Conservation (phyloP, 1,284 basidiomycete genomes). For the Xerocomus amazonicus region DNA sequence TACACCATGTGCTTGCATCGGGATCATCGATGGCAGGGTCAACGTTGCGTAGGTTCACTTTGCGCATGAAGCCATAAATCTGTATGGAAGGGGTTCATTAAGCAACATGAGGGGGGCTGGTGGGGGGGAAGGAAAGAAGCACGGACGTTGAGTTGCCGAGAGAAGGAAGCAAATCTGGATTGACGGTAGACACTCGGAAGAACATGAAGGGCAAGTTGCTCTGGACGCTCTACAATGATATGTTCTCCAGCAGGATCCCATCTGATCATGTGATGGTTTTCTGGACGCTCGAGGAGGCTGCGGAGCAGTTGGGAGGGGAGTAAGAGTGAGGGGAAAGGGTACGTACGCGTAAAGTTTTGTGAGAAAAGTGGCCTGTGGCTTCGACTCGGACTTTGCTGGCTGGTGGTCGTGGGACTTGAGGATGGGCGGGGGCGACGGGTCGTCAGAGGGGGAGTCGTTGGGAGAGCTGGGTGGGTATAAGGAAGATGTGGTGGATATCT, state of each 20-base stretch:
- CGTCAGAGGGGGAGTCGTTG: slow-evolving; percentile 44
- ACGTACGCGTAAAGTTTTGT: slow-evolving; percentile 89
- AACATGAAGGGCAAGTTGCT: slow-evolving; percentile 85
- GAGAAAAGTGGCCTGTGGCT: slow-evolving; percentile 86
- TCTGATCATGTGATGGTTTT: slow-evolving; percentile 89
- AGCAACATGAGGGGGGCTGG: slow-evolving; percentile 17
- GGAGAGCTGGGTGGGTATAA: slow-evolving; percentile 44
- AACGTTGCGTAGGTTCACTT: slow-evolving; percentile 87
- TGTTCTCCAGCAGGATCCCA: slow-evolving; percentile 88
- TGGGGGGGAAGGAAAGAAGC: slow-evolving; percentile 22
- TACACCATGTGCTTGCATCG: slow-evolving; percentile 92
- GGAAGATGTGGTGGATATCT: slow-evolving; percentile 33
- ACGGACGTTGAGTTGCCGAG: slow-evolving; percentile 87
- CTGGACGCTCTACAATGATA: slow-evolving; percentile 88
- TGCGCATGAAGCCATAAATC: slow-evolving; percentile 96
- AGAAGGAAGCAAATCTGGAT: slow-evolving; percentile 91
- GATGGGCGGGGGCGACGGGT: slow-evolving; percentile 48
- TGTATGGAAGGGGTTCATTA: slow-evolving; percentile 34
- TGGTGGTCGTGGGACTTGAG: slow-evolving; percentile 44
- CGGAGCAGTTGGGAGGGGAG: slow-evolving; percentile 17
- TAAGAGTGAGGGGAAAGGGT: not conserved
- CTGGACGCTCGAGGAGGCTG: slow-evolving; percentile 77
- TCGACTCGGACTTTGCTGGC: slow-evolving; percentile 57
- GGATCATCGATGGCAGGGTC: slow-evolving; percentile 90
- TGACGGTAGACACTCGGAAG: slow-evolving; percentile 87